phyloP scores from a whole-genome alignment of 208 protist genomes.

The Trypanosoma cruzi region DNA sequence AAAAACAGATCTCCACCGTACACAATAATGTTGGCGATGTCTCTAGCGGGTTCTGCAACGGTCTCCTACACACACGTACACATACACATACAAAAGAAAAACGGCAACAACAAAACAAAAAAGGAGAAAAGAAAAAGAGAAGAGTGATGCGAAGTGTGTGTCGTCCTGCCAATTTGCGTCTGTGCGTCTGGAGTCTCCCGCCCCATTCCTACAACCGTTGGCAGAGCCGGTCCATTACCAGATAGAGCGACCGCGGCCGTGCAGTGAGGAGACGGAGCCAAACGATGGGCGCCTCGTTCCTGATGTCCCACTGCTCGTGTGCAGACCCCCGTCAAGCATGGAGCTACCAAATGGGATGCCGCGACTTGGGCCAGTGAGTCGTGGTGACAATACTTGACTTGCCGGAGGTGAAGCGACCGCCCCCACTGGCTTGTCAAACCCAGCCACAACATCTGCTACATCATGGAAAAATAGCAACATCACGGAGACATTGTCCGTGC shows the following conservation, averaged over 20 bases:
- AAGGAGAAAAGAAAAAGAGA: slow-evolving; percentile 2
- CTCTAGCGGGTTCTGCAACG: no score
- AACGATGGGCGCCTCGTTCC: background rate
- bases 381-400: slow-evolving; percentile 1
- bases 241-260: slow-evolving; percentile 14
- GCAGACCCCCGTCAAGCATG: background rate
- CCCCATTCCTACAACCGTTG: no score
- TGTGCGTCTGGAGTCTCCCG: background rate
- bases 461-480: slow-evolving; percentile 85
- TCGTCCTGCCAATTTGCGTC: background rate
- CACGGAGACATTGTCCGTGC: slow-evolving; percentile 82
- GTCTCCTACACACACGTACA: slow-evolving; percentile 15
- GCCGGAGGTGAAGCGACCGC: background rate
- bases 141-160: background rate
- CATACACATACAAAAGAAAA: slow-evolving; percentile 2
- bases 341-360: background rate
- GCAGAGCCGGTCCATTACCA: no score
- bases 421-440: slow-evolving; percentile 33
- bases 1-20: no score
- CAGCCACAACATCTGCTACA: slow-evolving; percentile 62
- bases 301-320: background rate
- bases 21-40: no score
- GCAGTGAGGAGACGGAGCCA: background rate
- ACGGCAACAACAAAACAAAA: slow-evolving; percentile 1
- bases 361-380: slow-evolving; percentile 8